A percentile compares a stretch with the other conserved stretches of the same genome.
phyloP scores from a whole-genome alignment of 495 filamentous ascomycete genomes.

The Barbatosphaeria neglecta region DNA sequence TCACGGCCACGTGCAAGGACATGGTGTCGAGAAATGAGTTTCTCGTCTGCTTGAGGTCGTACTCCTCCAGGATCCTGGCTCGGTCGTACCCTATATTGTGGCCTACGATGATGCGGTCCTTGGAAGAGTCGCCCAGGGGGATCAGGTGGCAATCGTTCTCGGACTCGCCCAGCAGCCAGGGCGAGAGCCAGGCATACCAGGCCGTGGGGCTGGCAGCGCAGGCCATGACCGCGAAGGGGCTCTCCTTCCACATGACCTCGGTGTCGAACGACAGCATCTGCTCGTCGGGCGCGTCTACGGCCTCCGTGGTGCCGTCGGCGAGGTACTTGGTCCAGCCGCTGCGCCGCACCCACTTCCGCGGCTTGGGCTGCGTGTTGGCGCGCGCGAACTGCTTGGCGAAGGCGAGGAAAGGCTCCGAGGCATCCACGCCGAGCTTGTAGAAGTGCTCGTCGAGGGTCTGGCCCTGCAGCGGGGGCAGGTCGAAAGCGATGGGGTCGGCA shows the following conservation, averaged over 20 bases:
- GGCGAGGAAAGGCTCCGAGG: constrained; percentile 74
- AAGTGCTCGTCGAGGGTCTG: constrained; percentile 89
- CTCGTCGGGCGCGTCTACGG: constrained; percentile 66
- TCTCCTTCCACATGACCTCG: constrained; percentile 92
- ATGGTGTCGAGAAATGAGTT: constrained; percentile 95
- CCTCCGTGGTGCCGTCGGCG: constrained; percentile 54
- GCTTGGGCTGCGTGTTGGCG: constrained; percentile 56
- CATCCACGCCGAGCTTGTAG: constrained; percentile 75
- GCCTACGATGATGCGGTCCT: constrained; percentile 68
- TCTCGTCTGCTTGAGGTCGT: constrained; percentile 64
- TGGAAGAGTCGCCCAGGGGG: constrained; percentile 63
- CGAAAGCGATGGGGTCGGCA: constrained; percentile 65
- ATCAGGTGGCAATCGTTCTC: constrained; percentile 70
- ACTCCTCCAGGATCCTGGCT: constrained; percentile 81
- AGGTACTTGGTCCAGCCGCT: constrained; percentile 95
- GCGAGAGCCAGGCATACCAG: constrained; percentile 97
- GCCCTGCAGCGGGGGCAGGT: constrained; percentile 72
- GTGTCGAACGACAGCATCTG: constrained; percentile 85
- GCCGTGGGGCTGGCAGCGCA: constrained; percentile 75
- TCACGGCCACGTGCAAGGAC: constrained; percentile 95
- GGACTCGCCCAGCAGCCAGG: constrained; percentile 81
- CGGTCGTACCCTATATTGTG: constrained; percentile 97
- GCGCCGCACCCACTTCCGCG: constrained; percentile 63
- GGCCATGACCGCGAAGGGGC: constrained; percentile 88
- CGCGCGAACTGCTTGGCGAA: constrained; percentile 62